A percentile compares a stretch with the other conserved stretches of the same genome.
These are phyloP conservation scores for Phyllosticta ampelicida DNA, from an alignment of 2,329 filamentous ascomycete genomes.

Conservation along the genomic window DNA sequence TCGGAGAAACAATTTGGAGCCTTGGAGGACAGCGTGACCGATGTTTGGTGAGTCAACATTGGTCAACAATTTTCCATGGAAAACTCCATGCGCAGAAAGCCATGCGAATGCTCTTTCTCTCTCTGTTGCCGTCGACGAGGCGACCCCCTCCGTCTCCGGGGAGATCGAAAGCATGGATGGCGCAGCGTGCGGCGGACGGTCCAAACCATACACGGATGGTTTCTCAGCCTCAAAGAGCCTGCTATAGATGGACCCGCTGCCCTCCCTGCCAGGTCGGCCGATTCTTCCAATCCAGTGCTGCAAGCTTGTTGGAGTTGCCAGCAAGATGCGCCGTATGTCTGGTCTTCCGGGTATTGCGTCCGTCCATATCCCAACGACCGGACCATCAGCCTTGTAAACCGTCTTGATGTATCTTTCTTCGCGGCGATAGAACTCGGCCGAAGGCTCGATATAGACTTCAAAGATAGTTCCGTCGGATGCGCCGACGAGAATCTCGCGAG, in stretches of 20 bases:
- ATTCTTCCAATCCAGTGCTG: conserved; percentile 73
- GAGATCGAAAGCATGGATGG: conserved; percentile 64
- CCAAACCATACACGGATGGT: conserved; percentile 63
- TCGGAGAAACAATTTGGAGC: conserved; percentile 65
- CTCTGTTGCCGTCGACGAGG: conserved; percentile 41
- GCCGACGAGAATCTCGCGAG: conserved; percentile 84
- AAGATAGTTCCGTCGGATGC: conserved; percentile 91
- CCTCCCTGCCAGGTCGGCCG: conserved; percentile 61
- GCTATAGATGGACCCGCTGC: conserved; percentile 74
- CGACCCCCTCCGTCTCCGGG: conserved; percentile 53
- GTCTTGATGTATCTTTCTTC: conserved; percentile 87
- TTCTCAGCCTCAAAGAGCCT: conserved; percentile 81
- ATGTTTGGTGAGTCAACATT: conserved; percentile 51
- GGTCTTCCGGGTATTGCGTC: conserved; percentile 58
- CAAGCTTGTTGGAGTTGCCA: conserved; percentile 67
- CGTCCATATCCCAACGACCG: conserved; percentile 77
- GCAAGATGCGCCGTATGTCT: conserved; percentile 66
- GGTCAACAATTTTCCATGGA: conserved; percentile 68
- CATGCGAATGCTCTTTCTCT: conserved; percentile 75
- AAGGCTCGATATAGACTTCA: conserved; percentile 88
- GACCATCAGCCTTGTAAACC: conserved; percentile 73
- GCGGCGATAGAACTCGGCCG: conserved; percentile 87
- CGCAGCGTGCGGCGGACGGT: conserved; percentile 47
- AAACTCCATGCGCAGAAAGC: conserved; percentile 78
- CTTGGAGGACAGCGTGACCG: conserved; percentile 63